Conservation (phyloP, 2,329 filamentous ascomycete genomes). For the Penicillium sp. region DNA sequence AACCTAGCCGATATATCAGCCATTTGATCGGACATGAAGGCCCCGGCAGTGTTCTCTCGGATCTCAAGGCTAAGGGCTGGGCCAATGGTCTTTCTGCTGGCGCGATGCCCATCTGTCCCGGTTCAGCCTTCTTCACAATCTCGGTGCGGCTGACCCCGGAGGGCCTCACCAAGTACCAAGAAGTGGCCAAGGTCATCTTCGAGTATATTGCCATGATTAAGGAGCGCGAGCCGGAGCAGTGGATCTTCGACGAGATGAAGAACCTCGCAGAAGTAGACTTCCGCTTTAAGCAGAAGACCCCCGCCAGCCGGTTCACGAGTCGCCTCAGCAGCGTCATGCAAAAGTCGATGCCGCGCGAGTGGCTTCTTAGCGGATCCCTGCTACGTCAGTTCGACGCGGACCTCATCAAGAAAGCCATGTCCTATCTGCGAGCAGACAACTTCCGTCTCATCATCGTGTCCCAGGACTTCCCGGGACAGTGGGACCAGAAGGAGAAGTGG, state of each 20-base stretch:
- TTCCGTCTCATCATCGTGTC: conserved; percentile 84
- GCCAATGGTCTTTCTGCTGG: conserved; percentile 82
- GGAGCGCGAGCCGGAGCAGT: conserved; percentile 79
- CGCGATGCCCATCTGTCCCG: conserved; percentile 74
- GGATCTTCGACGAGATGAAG: conserved; percentile 94
- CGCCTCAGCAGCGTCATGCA: conserved; percentile 87
- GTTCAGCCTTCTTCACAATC: conserved; percentile 78
- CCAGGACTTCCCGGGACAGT: conserved; percentile 79
- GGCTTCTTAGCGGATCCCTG: conserved; percentile 80
- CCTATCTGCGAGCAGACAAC: conserved; percentile 81
- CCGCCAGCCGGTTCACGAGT: conserved; percentile 87
- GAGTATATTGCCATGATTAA: conserved; percentile 88
- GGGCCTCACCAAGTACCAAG: conserved; percentile 78
- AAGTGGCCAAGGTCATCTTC: conserved; percentile 83
- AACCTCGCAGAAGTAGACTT: conserved; percentile 91
- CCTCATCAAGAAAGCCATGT: conserved; percentile 74
- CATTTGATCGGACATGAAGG: conserved; percentile 92
- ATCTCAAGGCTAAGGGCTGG: conserved; percentile 89
- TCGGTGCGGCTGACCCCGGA: conserved; percentile 82
- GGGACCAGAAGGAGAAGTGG: conserved; percentile 92
- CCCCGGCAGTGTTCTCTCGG: conserved; percentile 86
- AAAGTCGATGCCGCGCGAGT: conserved; percentile 81
- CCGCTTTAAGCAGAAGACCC: conserved; percentile 90
- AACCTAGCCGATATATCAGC: conserved; percentile 83
- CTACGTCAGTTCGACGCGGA: conserved; percentile 79